Base-by-base conservation (phyloP, 2,329 filamentous ascomycete genomes). In the Diaporthe humulicola region DNA sequence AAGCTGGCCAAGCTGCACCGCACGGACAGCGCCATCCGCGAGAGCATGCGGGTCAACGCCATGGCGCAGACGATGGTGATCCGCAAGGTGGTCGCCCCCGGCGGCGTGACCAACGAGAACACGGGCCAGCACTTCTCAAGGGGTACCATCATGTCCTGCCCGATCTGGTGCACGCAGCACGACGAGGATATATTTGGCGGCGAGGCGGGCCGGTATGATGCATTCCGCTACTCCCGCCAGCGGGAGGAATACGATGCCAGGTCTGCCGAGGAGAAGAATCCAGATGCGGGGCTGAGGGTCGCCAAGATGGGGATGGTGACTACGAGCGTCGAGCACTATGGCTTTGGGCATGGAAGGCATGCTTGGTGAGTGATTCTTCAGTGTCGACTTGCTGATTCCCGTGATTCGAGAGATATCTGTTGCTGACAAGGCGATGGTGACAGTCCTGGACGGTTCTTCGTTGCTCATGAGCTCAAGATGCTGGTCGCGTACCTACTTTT, bases 341-440 rank as follows among this genome's bases (percentile, higher is more conserved):
- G 87, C 0, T 92, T 92, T 80, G 89, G 90, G 0, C 88, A 91
- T 75, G 90, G 90, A 10, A 83, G 87, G 76, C 89, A 91, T 79
- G 88, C 87, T 2, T 88, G 80, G 83, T 84, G 71, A 75, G 82
- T 78, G 75, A 28, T 79, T 78, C 77, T 76, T 7, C 0, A 15
- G 14, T 4, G 8, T 67, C 12, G 14, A 42, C 12, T 12, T 12
- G 7, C 19, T 64, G n/a, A n/a, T n/a, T n/a, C n/a, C n/a, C n/a
- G n/a, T 3, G 17, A 19, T 22, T 4, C 22, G n/a, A n/a, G n/a
- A n/a, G n/a, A 2, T 15, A 1, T 33, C n/a, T 30, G 6, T 4
- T 12, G n/a, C 42, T 67, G 48, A 69, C 48, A 2, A 15, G 2
- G 22, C 15, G 25, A 1, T 42, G 28, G 6, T 45, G 10, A 25